Conservation (phyloP, 2,329 filamentous ascomycete species). For the Trichoderma atroviride region DNA sequence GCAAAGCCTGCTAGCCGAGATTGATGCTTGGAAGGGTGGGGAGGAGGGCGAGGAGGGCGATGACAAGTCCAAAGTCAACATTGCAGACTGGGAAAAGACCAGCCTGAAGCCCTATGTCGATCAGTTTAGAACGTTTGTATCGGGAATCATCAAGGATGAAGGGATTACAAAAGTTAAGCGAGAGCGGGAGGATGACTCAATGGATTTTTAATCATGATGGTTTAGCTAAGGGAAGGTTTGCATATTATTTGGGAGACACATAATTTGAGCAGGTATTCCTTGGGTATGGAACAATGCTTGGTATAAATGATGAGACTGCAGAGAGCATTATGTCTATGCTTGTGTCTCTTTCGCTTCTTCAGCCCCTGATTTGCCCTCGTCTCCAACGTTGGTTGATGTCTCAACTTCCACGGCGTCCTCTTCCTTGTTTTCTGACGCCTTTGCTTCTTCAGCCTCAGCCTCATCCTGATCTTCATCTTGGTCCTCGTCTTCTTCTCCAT, state of each 20-base stretch:
- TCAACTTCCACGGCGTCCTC: neutral
- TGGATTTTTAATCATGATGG: constrained; percentile 52
- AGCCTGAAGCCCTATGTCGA: constrained; percentile 91
- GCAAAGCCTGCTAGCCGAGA: constrained; percentile 77
- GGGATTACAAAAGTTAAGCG: constrained; percentile 58
- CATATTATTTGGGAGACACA: neutral
- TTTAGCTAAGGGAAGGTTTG: neutral
- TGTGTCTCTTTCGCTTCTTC: constrained; percentile 6
- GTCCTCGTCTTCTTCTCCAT: constrained; percentile 35
- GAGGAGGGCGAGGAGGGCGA: constrained; percentile 48
- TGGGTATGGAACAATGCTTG: neutral
- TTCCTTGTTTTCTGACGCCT: neutral
- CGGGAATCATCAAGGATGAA: constrained; percentile 75
- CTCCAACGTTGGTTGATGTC: constrained; percentile 10
- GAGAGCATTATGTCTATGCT: constrained; percentile 7
- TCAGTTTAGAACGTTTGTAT: constrained; percentile 81
- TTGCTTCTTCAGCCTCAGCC: constrained; percentile 12
- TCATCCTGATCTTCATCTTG: neutral
- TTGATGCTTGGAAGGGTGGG: constrained; percentile 73
- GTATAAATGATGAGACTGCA: constrained; percentile 5
- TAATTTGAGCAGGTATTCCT: neutral
- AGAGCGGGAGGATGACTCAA: constrained; percentile 55
- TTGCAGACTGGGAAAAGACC: constrained; percentile 96
- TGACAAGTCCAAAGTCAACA: constrained; percentile 39
- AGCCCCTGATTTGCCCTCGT: constrained; percentile 17